These are phyloP conservation scores for Lactifluus subvellereus DNA, from an alignment of 768 basidiomycete species.

Conservation along the genomic window DNA sequence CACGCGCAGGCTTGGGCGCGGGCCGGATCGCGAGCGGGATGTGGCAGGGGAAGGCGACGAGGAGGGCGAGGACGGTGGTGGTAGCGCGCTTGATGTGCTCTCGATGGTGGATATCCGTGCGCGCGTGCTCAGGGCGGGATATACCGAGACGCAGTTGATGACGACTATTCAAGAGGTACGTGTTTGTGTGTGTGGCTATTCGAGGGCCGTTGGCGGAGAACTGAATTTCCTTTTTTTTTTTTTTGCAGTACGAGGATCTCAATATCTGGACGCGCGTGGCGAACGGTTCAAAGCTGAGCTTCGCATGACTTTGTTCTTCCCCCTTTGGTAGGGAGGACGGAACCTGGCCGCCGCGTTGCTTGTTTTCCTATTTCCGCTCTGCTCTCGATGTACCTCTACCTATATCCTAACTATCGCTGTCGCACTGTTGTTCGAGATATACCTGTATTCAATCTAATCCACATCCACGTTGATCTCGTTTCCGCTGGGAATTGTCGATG, in stretches of 20 bases:
- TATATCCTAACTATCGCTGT: constrained; percentile 14
- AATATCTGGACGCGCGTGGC: constrained; percentile 79
- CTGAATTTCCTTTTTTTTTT: not conserved
- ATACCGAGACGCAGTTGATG: constrained; percentile 86
- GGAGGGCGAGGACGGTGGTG: constrained; percentile 45
- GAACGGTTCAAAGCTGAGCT: constrained; percentile 74
- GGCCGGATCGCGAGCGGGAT: constrained; percentile 65
- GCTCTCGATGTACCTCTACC: constrained; percentile 5
- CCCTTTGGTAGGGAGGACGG: constrained; percentile 26
- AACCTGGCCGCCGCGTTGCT: not conserved
- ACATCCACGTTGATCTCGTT: not conserved
- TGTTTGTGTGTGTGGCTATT: too few species aligned
- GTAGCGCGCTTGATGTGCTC: constrained; percentile 52
- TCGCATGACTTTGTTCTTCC: constrained; percentile 31
- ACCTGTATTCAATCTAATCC: constrained; percentile 7
- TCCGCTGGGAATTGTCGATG: not conserved
- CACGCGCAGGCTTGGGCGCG: constrained; percentile 45
- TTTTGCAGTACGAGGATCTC: constrained; percentile 77
- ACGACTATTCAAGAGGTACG: constrained; percentile 73
- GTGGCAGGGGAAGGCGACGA: constrained; percentile 46
- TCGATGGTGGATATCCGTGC: constrained; percentile 84
- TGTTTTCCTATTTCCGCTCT: constrained; percentile 7
- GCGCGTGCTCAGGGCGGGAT: constrained; percentile 79
- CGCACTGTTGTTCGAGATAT: constrained; percentile 14
- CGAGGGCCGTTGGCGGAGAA: not conserved